phyloP scores from a whole-genome alignment of 495 filamentous ascomycete genomes.

The Annulohypoxylon maeteangense region DNA sequence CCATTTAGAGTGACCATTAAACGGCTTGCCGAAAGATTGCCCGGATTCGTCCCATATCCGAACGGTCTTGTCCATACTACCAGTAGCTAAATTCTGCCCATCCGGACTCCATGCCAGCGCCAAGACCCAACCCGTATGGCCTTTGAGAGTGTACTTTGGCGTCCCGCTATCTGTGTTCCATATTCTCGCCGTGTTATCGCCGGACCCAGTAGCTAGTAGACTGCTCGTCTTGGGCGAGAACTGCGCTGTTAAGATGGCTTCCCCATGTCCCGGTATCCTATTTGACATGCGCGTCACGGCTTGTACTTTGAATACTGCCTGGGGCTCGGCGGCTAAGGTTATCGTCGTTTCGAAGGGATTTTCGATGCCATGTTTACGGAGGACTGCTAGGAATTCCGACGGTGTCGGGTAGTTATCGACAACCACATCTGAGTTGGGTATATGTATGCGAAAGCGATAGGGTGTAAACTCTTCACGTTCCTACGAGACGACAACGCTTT shows the following conservation, averaged over 20 bases:
- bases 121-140: constrained; percentile 93
- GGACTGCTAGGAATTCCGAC: constrained; percentile 55
- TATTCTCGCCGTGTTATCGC: constrained; percentile 90
- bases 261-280: constrained; percentile 89
- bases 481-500: constrained; percentile 26
- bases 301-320: constrained; percentile 93
- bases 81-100: constrained; percentile 83
- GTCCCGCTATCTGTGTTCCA: constrained; percentile 98
- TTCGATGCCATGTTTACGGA: constrained; percentile 59
- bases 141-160: constrained; percentile 87
- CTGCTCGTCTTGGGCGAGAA: constrained; percentile 87
- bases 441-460: constrained; percentile 84
- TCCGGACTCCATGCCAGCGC: constrained; percentile 88
- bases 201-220: constrained; percentile 86
- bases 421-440: constrained; percentile 67
- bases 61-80: constrained; percentile 92
- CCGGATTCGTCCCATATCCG: constrained; percentile 92
- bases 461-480: constrained; percentile 85
- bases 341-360: constrained; percentile 66
- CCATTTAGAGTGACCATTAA: constrained; percentile 94
- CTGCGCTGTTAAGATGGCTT: constrained; percentile 86
- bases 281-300: constrained; percentile 90
- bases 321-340: constrained; percentile 83
- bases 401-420: constrained; percentile 76
- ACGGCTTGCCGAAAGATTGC: constrained; percentile 73